Base-by-base conservation (phyloP, 345 rosid species). In the Lepidium africanum region DNA sequence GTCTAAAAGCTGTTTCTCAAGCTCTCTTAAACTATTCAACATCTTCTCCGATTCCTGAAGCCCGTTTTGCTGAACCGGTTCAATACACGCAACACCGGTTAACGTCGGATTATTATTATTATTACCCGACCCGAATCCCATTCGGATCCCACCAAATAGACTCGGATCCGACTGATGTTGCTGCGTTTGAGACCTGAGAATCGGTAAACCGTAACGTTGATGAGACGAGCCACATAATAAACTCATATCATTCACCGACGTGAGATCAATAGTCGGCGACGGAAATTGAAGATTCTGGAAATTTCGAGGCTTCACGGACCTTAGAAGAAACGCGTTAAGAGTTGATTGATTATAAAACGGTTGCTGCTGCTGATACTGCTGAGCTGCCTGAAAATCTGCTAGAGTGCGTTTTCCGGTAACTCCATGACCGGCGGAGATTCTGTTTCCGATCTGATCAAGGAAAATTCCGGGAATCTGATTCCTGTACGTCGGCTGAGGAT, bases 1-100 rank as follows among this genome's bases (percentile, higher is more conserved):
- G 59, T 87, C 90, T 0, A 91, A 73, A 21, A 94, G 87, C 76
- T 81, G 88, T 56, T 86, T 91, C 79, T 89, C 96, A 42, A 94
- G 82, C 77, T 94, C 96, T 47, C 83, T 88, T 6, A 94, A 80
- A 74, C 72, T 81, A 68, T 84, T 86, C 88, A 80, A 73, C 95
- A 87, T 86, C 47, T 76, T 81, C 78, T 90, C 89, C 59, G 85
- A 71, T 10, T 88, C 95, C 2, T 59, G 78, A 23, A 25, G 75
- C 53, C 73, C 67, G 60, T 46, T 76, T 9, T 72, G 86, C 36
- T 70, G 85, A 42, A 63, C 81, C 63, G 77, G 70, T 69, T 81
- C 83, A 16, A 66, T 47, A 65, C 52, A 78, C 38, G 84, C 75
- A 39, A 72, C 74, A 2, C 75, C 85, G 16, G 83, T 3, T 33